Percentiles rank a stretch among this genome's conserved stretches.
phyloP scores from a whole-genome alignment of 495 filamentous ascomycete genomes.

The Trichoderma erinaceum region DNA sequence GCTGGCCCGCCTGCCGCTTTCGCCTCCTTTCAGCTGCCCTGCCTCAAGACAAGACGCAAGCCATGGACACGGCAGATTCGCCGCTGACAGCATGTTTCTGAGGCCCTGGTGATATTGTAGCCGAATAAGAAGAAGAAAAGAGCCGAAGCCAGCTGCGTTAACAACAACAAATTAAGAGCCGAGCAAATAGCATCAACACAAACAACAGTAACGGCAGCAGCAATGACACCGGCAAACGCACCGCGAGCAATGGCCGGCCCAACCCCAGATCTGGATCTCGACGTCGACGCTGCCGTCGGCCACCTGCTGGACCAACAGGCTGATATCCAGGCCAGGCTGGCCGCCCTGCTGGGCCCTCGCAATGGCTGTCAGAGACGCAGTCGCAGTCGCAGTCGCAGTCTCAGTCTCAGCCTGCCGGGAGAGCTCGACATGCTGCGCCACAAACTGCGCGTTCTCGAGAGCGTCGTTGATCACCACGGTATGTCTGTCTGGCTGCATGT shows the following conservation, averaged over 20 bases:
- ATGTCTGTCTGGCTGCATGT: constrained; percentile 17
- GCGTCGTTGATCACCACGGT: constrained; percentile 40
- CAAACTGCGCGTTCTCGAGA: constrained; percentile 39
- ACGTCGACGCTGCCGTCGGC: constrained; percentile 41
- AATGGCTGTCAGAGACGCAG: background rate
- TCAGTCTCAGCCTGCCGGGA: constrained; percentile 37
- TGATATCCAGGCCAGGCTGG: constrained; percentile 44
- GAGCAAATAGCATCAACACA: background rate
- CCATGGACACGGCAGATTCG: constrained; percentile 3
- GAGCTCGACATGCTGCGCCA: constrained; percentile 44
- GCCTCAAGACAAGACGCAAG: background rate
- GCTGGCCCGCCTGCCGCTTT: background rate
- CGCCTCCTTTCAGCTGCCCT: background rate
- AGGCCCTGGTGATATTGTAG: background rate
- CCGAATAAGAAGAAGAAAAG: background rate
- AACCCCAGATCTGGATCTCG: constrained; percentile 29
- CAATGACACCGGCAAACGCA: background rate
- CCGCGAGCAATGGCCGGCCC: background rate
- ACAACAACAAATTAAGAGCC: background rate
- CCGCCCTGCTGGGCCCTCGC: constrained; percentile 38
- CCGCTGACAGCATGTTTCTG: background rate
- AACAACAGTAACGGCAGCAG: background rate
- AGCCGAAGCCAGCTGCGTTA: background rate
- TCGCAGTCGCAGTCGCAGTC: background rate
- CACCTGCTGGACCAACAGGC: constrained; percentile 42